Percentiles rank a stretch among this genome's conserved stretches.
phyloP scores from a whole-genome alignment of 2,329 filamentous ascomycete species.

The Rutstroemia sydowiana region DNA sequence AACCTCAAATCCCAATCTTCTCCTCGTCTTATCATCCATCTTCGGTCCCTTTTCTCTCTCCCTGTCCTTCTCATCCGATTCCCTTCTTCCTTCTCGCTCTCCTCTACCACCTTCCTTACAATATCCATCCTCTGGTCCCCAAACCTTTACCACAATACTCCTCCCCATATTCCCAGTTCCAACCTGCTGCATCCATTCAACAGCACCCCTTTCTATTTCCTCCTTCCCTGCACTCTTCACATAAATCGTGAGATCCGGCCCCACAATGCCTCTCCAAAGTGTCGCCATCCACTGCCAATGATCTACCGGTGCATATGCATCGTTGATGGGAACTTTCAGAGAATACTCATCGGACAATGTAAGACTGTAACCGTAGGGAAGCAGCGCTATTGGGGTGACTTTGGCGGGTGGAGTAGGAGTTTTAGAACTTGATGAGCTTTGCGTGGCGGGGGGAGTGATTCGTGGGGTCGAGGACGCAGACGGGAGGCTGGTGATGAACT shows the following conservation, averaged over 20 bases:
- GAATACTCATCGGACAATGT: slow-evolving; percentile 71
- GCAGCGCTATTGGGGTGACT: slow-evolving; percentile 61
- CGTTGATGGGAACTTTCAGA: slow-evolving; percentile 63
- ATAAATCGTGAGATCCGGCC: slow-evolving; percentile 72
- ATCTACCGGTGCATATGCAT: slow-evolving; percentile 73
- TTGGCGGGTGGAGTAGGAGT: slow-evolving; percentile 19
- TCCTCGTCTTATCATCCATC: slow-evolving; percentile 62
- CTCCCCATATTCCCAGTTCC: slow-evolving; percentile 40
- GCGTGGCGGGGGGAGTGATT: background rate
- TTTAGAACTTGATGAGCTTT: background rate
- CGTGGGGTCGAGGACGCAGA: slow-evolving; percentile 1
- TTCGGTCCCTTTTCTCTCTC: slow-evolving; percentile 14
- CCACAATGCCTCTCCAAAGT: slow-evolving; percentile 80
- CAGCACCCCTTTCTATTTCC: slow-evolving; percentile 38
- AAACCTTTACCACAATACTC: slow-evolving; percentile 48
- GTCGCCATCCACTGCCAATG: slow-evolving; percentile 98
- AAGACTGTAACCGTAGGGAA: slow-evolving; percentile 73
- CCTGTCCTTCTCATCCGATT: slow-evolving; percentile 58
- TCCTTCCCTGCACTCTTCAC: slow-evolving; percentile 36
- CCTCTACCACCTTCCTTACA: slow-evolving; percentile 64
- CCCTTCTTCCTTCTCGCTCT: slow-evolving; percentile 76
- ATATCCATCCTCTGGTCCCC: slow-evolving; percentile 26
- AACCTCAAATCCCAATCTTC: slow-evolving; percentile 79
- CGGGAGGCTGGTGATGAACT: slow-evolving; percentile 40
- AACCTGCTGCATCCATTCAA: slow-evolving; percentile 50